Evolutionary conservation across 768 basidiomycete genomes (phyloP), one percentile per base, ranked within the genome.

Genomic region (Pulveroboletus sp.): DNA sequence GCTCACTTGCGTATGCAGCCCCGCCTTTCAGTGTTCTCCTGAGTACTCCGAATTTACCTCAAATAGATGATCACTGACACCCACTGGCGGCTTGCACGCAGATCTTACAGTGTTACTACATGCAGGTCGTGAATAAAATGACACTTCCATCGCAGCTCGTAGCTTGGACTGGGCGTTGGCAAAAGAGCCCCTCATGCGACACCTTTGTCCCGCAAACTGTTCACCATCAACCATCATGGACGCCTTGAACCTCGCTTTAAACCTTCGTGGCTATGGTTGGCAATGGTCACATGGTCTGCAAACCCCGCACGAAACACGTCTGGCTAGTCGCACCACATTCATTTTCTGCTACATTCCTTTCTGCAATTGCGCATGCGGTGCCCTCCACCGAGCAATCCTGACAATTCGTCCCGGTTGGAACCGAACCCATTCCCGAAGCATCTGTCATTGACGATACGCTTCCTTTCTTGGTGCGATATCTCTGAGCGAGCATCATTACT

Each of bases 191-290:
- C 49, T 55, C 1, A 38, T 50, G 15, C 61, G 62, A 17, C 38
- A 43, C 18, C 21, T 49, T 18, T 55, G 50, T 30, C 57, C 55
- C 27, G 26, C 26, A 10, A 48, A 44, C 3, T 26, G 43, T 18
- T 26, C 40, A 10, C 33, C 46, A 6, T 51, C 54, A 2, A 36
- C 37, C 38, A 15, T 51, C 31, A 36, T 49, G 38, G 75, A 86
- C 48, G 75, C 76, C 2, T 54, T 75, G 13, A 82, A 85, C 47
- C 71, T 86, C 17, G 54, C 53, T 24, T 69, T 66, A 56, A 81
- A 76, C 51, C 56, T 79, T 13, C 80, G 84, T 15, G 84, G 84
- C 7, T 59, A 71, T 40, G 82, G 80, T 13, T 86, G 84, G 83
- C 84, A 21, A 21, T 21, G 81, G 77, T 79, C 81, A 2, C 55